Conservation (phyloP, 805 yeast species). For the Cyberlindnera veronae region DNA sequence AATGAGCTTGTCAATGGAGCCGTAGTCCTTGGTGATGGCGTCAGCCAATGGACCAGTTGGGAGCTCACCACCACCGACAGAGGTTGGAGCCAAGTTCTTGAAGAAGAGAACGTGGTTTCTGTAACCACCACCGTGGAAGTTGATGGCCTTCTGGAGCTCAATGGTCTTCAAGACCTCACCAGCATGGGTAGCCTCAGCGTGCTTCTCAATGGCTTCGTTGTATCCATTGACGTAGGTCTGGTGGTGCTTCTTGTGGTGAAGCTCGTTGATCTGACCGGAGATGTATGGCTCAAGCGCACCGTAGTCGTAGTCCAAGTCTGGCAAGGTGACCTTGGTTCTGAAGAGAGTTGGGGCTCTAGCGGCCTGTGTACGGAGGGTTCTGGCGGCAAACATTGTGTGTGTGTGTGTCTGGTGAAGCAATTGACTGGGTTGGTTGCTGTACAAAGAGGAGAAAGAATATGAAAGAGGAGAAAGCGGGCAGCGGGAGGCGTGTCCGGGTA, state of each 20-base stretch:
- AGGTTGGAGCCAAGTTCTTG: conserved; percentile 79
- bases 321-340: conserved; percentile 70
- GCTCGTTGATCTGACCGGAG: conserved; percentile 80
- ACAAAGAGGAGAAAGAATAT: background rate
- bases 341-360: conserved; percentile 19
- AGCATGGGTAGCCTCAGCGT: conserved; percentile 56
- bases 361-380: conserved; percentile 25
- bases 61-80: conserved; percentile 71
- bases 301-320: conserved; percentile 80
- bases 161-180: conserved; percentile 59
- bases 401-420: background rate
- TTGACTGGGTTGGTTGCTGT: background rate
- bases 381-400: conserved; percentile 23
- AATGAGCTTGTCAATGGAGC: conserved; percentile 68
- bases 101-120: conserved; percentile 84
- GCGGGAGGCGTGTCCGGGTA: too few relatives aligned
- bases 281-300: conserved; percentile 84
- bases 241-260: conserved; percentile 88
- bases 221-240: conserved; percentile 87
- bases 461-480: background rate
- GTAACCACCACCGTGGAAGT: conserved; percentile 92
- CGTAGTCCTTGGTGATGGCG: conserved; percentile 62
- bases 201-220: conserved; percentile 74
- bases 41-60: conserved; percentile 54
- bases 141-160: conserved; percentile 68